Evolutionary conservation across 495 filamentous ascomycete species (phyloP), one percentile per base, ranked within the genome.

Genomic region (Aspergillus ostianus): DNA sequence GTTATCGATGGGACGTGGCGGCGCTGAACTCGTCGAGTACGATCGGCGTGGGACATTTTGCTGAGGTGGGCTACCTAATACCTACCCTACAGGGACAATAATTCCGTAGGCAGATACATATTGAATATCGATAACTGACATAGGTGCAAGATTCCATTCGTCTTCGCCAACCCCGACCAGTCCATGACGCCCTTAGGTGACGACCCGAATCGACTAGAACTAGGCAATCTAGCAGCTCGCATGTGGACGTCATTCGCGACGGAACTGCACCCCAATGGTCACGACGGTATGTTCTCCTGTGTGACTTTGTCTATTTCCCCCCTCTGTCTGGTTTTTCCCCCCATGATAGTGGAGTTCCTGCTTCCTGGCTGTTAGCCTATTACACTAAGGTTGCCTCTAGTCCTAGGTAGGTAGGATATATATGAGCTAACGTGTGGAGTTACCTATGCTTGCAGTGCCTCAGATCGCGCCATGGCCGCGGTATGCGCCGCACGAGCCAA

Each of bases 241-340:
- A 80, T 81, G 62, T 88, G 84, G 79, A 77, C 80, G 0, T 71
- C 74, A 2, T 87, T 87, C 60, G 79, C 79, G 9, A 55, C 70
- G 12, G 74, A 81, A 55, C 57, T 78, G 48, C 64, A 80, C 62
- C 85, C 85, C 0, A 86, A 85, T 59, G 61, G 67, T 2, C 69
- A 73, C 61, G 67, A 60, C 47, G 64, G 70, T 73, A 62, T 29
- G 62, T 67, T 6, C 36, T 32, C 44, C 52, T 46, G 30, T 32
- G 30, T 26, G 23, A 26, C 13, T 59, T 44, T 17, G n/a, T 47
- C 21, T 32, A 44, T 18, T 13, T 20, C 27, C n/a, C n/a, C n/a
- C n/a, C n/a, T 48, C 23, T 32, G 32, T 23, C 17, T 32, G 19
- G 18, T 36, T 18, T 29, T 18, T 55, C 29, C 30, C 32, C 48